phyloP scores from a whole-genome alignment of 352 stramenopile species.

The Phytophthora pseudosyringae region DNA sequence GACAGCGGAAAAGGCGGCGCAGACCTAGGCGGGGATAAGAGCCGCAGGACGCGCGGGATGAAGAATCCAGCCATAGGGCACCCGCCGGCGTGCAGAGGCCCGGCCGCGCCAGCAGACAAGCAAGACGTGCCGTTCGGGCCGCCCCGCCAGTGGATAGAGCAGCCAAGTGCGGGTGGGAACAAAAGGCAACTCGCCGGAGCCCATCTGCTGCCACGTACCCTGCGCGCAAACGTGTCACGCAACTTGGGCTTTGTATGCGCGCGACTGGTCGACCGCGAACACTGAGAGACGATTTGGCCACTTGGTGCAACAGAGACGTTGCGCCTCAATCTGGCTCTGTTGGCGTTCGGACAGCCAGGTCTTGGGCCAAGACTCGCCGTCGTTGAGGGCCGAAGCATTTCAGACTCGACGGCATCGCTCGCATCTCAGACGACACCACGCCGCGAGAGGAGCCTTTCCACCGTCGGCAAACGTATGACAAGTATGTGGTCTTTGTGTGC shows the following conservation, averaged over 20 bases:
- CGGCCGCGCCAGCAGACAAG: conserved; percentile 25
- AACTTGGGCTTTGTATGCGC: conserved; percentile 9
- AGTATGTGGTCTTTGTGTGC: conserved; percentile 12
- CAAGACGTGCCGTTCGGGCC: conserved; percentile 14
- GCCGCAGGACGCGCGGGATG: conserved; percentile 13
- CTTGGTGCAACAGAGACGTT: conserved; percentile 4
- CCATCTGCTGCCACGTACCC: conserved; percentile 14
- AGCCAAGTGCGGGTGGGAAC: conserved; percentile 24
- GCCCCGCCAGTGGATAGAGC: conserved; percentile 13
- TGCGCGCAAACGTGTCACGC: conserved; percentile 5
- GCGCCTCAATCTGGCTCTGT: conserved; percentile 9
- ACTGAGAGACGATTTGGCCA: conserved; percentile 11
- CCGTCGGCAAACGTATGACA: conserved; percentile 8
- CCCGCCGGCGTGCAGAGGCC: conserved; percentile 2
- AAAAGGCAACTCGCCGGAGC: conserved; percentile 15
- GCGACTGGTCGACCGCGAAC: conserved; percentile 16
- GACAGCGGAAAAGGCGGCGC: conserved; percentile 14
- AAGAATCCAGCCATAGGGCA: conserved; percentile 23
- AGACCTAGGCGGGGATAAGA: conserved; percentile 21
- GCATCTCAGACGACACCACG: conserved; percentile 12
- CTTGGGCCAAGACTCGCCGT: no score
- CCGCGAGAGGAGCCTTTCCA: conserved; percentile 16
- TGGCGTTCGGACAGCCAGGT: conserved; percentile 10
- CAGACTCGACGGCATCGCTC: neutral
- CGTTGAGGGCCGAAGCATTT: neutral